Evolutionary conservation across 169 alveolate genomes (phyloP), one percentile per base, ranked within the genome.

Genomic region (Cystoisospora suis): DNA sequence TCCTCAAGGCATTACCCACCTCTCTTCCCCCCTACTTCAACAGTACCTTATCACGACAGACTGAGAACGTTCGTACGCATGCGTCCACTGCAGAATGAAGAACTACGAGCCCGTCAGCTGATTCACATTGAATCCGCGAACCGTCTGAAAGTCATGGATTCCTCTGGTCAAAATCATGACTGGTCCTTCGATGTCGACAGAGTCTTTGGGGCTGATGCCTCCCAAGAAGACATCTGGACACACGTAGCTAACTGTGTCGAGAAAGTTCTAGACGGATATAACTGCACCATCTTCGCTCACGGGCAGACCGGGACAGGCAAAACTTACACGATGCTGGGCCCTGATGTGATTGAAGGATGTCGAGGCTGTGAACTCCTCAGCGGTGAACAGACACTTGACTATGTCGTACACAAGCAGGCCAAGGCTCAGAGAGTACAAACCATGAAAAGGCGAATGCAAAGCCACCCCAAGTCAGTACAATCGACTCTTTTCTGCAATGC

Each of bases 231-330:
- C 69, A 56, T 94, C 44, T 94, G 96, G 96, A 83, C 47, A 20
- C 88, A 88, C 69, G 92, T 94, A 49, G 93, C 92, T 42, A 59
- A 90, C 70, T 94, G 94, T 79, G 88, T 94, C 29, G 95, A 94
- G 81, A 83, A 91, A 32, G 87, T 93, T 40, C 80, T 94, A 40
- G 80, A 83, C 70, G 94, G 93, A 45, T 93, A 93, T 86, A 94
- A 91, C 92, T 91, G 94, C 81, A 93, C 96, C 34, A 83, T 94
- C 53, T 93, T 94, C 72, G 94, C 96, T 34, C 95, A 94, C 79
- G 96, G 96, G 9, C 96, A 94, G 65, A 94, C 96, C n/a, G 96
- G 96, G 42, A 94, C 96, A 20, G 96, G 96, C 9, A 94, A 94
- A 86, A 94, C 96, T 0, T 94, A 81, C 49, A 94, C 96, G 32